Conservation (phyloP, 1,139 yeast genomes). For the Kodamaea plutei region DNA sequence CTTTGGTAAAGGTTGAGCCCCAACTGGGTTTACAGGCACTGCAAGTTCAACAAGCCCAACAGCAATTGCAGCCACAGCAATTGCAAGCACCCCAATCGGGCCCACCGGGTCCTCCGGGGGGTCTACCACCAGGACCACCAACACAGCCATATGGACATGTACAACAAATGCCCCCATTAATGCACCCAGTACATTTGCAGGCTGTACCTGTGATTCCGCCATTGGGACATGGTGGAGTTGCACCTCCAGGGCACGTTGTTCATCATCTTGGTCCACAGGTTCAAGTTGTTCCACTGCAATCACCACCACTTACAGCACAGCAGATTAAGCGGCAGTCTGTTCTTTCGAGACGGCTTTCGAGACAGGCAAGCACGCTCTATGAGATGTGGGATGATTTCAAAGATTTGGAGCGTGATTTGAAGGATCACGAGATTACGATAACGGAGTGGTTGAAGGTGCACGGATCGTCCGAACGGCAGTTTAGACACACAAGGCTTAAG, state of each 20-base stretch:
- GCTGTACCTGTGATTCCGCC: neutral
- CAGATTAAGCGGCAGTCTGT: slow-evolving; percentile 20
- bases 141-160: neutral
- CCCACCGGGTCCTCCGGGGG: slow-evolving; percentile 1
- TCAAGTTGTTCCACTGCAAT: slow-evolving; percentile 5
- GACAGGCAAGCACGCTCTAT: slow-evolving; percentile 31
- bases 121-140: slow-evolving; percentile 1
- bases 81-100: neutral
- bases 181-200: neutral
- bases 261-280: slow-evolving; percentile 3
- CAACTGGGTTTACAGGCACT: too few relatives aligned
- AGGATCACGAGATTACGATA: slow-evolving; percentile 25
- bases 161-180: slow-evolving; percentile 1
- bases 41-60: slow-evolving; percentile 1
- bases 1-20: neutral
- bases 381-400: slow-evolving; percentile 42
- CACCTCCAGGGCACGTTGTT: slow-evolving; percentile 1
- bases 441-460: slow-evolving; percentile 37
- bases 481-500: slow-evolving; percentile 32
- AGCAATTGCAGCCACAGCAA: slow-evolving; percentile 1
- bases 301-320: slow-evolving; percentile 7
- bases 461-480: slow-evolving; percentile 33
- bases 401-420: slow-evolving; percentile 25
- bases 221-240: slow-evolving; percentile 1
- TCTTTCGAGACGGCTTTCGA: slow-evolving; percentile 24